Evolutionary conservation across 768 basidiomycete species (phyloP).

Genomic region (Trametes cubensis): DNA sequence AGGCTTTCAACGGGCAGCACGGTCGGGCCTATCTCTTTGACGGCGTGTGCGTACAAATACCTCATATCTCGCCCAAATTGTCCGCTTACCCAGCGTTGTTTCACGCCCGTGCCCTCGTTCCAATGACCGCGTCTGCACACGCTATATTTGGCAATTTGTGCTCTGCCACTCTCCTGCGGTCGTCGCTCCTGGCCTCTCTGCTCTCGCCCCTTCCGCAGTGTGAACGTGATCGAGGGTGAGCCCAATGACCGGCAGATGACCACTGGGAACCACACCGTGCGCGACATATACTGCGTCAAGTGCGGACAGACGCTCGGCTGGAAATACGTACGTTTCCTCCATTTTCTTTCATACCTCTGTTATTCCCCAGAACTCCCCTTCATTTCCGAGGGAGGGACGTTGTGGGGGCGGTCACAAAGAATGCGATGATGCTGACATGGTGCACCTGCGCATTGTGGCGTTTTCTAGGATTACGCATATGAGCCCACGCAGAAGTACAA

Average conservation of each 20-base stretch:
- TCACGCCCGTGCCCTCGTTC: neutral
- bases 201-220: conserved; percentile 49
- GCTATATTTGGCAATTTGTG: conserved; percentile 17
- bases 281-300: conserved; percentile 93
- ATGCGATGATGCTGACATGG: conserved; percentile 11
- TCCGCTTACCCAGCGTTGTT: conserved; percentile 9
- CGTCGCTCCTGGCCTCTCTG: conserved; percentile 14
- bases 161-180: conserved; percentile 4
- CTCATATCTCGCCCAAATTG: neutral
- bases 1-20: conserved; percentile 98
- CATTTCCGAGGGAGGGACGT: neutral
- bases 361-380: conserved; percentile 2
- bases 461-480: conserved; percentile 83
- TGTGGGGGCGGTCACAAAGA: neutral
- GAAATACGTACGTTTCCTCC: conserved; percentile 83
- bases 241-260: conserved; percentile 95
- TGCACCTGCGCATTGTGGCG: neutral
- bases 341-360: conserved; percentile 10
- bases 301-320: conserved; percentile 88
- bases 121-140: conserved; percentile 23
- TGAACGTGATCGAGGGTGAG: conserved; percentile 89
- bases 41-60: conserved; percentile 69
- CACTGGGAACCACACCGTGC: conserved; percentile 93
- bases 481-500: conserved; percentile 95
- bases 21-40: conserved; percentile 95